These are phyloP conservation scores for Colletotrichum tamarilloi DNA, from an alignment of 2,329 filamentous ascomycete genomes.

Conservation along the genomic window DNA sequence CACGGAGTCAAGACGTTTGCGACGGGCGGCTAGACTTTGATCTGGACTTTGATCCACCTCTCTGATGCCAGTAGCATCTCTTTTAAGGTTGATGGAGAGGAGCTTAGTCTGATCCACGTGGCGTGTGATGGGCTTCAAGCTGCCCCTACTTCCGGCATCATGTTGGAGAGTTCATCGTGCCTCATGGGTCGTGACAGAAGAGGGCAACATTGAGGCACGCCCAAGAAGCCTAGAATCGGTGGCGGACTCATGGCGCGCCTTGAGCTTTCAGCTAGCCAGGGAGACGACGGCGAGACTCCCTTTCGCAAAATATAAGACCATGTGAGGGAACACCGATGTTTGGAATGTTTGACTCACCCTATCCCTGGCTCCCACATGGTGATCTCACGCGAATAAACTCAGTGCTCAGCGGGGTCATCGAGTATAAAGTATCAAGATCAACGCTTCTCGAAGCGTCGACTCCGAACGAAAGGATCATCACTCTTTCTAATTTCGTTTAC, in stretches of 20 bases:
- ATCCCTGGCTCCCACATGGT: slow-evolving; percentile 13
- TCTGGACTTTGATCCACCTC: not conserved
- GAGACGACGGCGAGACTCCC: slow-evolving; percentile 7
- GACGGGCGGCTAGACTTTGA: not conserved
- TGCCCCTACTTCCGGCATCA: not conserved
- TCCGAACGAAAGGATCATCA: not conserved
- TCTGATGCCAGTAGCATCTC: not conserved
- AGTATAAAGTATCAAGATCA: slow-evolving; percentile 14
- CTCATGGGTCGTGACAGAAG: not conserved
- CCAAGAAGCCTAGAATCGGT: not conserved
- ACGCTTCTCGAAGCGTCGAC: not conserved
- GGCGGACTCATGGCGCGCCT: not conserved
- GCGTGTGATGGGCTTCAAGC: not conserved
- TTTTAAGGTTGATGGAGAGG: not conserved
- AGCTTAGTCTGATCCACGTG: not conserved
- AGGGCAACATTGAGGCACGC: not conserved
- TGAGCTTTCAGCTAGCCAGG: not conserved
- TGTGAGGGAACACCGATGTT: not conserved
- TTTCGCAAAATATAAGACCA: slow-evolving; percentile 6
- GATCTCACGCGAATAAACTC: not conserved
- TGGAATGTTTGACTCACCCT: slow-evolving; percentile 11
- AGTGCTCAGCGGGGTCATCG: too few relatives aligned
- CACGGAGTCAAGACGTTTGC: not conserved
- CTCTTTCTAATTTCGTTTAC: not conserved
- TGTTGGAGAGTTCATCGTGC: not conserved